phyloP scores from a whole-genome alignment of 768 basidiomycete species.

The Suillus decipiens region DNA sequence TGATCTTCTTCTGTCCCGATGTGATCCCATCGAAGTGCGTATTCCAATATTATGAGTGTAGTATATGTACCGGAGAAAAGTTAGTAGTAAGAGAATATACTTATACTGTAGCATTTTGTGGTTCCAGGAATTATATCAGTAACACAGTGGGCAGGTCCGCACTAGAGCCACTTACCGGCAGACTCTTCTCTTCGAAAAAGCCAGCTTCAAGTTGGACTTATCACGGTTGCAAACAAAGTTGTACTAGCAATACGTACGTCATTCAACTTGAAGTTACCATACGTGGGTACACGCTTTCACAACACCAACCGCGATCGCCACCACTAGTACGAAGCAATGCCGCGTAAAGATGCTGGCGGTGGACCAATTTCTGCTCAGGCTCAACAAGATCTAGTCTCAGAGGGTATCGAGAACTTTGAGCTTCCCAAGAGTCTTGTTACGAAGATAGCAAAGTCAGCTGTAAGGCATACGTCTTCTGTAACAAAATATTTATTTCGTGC shows the following conservation, averaged over 20 bases:
- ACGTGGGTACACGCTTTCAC: not conserved
- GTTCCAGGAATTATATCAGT: not conserved
- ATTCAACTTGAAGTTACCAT: not conserved
- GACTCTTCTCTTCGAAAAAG: no score
- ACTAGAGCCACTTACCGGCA: not conserved
- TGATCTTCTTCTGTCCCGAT: not conserved
- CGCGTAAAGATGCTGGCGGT: constrained; percentile 62
- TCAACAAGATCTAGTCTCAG: constrained; percentile 78
- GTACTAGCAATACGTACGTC: not conserved
- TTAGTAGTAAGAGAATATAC: not conserved
- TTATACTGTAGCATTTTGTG: not conserved
- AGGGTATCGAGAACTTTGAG: constrained; percentile 89
- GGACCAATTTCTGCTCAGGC: constrained; percentile 67
- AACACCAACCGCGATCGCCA: not conserved
- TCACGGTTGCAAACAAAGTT: not conserved
- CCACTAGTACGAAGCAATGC: constrained; percentile 44
- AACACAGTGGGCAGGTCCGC: not conserved
- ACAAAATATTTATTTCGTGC: not conserved
- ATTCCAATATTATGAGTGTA: not conserved
- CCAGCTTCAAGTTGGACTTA: no score
- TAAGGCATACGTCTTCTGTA: constrained; percentile 35
- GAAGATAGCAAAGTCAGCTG: constrained; percentile 83
- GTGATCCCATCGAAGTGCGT: not conserved
- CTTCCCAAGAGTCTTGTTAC: constrained; percentile 82
- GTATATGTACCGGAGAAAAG: not conserved